Conservation (phyloP, 805 yeast genomes). For the Candida insectalens region DNA sequence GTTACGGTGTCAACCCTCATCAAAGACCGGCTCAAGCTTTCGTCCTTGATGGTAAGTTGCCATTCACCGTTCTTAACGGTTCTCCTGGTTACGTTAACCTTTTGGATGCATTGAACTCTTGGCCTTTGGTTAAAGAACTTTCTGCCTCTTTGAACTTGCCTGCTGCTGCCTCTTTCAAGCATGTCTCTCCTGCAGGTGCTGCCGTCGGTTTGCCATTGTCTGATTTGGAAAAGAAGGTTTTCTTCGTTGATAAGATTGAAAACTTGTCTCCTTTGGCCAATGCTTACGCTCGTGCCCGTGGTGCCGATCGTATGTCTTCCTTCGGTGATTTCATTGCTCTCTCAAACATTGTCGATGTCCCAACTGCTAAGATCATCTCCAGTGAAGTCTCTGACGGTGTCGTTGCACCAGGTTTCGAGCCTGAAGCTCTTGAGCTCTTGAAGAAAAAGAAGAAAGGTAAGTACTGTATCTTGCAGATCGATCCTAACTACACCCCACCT, state of each 20-base stretch:
- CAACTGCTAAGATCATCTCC: constrained; percentile 94
- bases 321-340: constrained; percentile 98
- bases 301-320: constrained; percentile 99
- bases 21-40: constrained; percentile 99
- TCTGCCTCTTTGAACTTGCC: constrained; percentile 91
- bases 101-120: constrained; percentile 92
- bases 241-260: constrained; percentile 91
- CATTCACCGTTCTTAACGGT: constrained; percentile 88
- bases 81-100: constrained; percentile 97
- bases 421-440: constrained; percentile 84
- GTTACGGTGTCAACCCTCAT: constrained; percentile 99
- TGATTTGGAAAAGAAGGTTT: constrained; percentile 87
- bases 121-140: constrained; percentile 97
- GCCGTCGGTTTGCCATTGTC: constrained; percentile 93
- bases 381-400: constrained; percentile 98
- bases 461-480: constrained; percentile 92
- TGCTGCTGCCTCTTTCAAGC: constrained; percentile 98
- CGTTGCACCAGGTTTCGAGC: constrained; percentile 93
- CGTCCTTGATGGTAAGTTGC: constrained; percentile 78
- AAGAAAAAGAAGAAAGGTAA: constrained; percentile 94
- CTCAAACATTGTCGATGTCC: constrained; percentile 90
- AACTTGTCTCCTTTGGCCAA: constrained; percentile 93
- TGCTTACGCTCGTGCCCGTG: constrained; percentile 99
- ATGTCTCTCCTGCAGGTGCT: constrained; percentile 98
- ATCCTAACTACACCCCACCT: constrained; percentile 86